Percentiles rank a stretch among this genome's conserved stretches.
Evolutionary conservation across 2,329 filamentous ascomycete species (phyloP).

Genomic region (Apiospora sp.): DNA sequence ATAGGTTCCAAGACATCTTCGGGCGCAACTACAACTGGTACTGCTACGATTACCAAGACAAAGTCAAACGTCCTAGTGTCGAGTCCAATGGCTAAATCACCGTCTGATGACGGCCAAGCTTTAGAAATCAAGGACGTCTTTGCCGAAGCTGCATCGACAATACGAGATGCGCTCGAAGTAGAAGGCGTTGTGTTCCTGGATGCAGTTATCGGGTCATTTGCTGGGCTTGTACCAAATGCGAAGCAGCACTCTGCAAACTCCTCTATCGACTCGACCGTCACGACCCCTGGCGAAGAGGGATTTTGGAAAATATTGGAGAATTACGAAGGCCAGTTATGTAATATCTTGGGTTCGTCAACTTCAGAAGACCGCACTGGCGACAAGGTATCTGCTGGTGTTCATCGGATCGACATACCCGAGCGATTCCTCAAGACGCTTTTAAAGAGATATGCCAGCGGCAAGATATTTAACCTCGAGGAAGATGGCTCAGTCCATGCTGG

Average conservation of each 20-base stretch:
- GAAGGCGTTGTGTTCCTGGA: constrained; percentile 49
- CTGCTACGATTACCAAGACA: constrained; percentile 20
- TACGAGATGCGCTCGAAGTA: constrained; percentile 51
- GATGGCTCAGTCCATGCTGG: constrained; percentile 45
- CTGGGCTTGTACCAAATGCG: constrained; percentile 23
- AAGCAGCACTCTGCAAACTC: constrained; percentile 2
- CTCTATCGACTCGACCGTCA: constrained; percentile 25
- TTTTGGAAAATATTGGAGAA: constrained; percentile 24
- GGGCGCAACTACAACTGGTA: background rate
- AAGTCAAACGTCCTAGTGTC: constrained; percentile 1
- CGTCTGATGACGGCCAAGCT: constrained; percentile 25
- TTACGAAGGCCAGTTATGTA: constrained; percentile 34
- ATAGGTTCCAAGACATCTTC: background rate
- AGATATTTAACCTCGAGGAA: constrained; percentile 54
- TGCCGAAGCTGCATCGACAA: constrained; percentile 51
- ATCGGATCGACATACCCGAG: constrained; percentile 44
- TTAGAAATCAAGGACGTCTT: constrained; percentile 41
- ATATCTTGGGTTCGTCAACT: constrained; percentile 48
- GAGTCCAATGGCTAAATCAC: background rate
- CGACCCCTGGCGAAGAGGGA: constrained; percentile 29
- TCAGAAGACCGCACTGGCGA: background rate
- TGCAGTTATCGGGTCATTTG: constrained; percentile 35
- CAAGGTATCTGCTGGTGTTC: constrained; percentile 7
- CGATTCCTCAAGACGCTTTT: constrained; percentile 50
- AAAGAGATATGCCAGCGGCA: constrained; percentile 53